Conservation (phyloP, 192 early-diverging fungal genomes). For the Coemansia sp. region DNA sequence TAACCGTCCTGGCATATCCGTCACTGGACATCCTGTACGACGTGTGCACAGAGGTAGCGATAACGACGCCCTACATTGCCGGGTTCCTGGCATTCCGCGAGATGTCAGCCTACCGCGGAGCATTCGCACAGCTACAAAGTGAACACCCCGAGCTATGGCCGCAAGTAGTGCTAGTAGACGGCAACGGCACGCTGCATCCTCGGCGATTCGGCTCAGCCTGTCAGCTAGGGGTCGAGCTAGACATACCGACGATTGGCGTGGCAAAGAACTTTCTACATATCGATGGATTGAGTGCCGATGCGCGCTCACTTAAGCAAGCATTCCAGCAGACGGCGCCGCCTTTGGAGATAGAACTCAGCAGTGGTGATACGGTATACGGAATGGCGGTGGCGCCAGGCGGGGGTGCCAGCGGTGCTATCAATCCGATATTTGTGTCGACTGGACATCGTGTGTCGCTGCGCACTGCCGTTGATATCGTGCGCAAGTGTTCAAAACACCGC, state of each 20-base stretch:
- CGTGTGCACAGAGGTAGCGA: slow-evolving; percentile 57
- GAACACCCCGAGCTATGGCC: slow-evolving; percentile 62
- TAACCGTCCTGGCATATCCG: slow-evolving; percentile 74
- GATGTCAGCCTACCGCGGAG: slow-evolving; percentile 59
- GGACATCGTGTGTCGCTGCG: slow-evolving; percentile 77
- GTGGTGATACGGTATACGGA: slow-evolving; percentile 56
- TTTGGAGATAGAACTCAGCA: slow-evolving; percentile 46
- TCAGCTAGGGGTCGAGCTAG: slow-evolving; percentile 72
- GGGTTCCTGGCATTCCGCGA: slow-evolving; percentile 95
- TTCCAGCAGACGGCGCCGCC: slow-evolving; percentile 39
- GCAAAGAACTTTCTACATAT: slow-evolving; percentile 90
- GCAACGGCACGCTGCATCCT: slow-evolving; percentile 87
- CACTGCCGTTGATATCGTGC: slow-evolving; percentile 71
- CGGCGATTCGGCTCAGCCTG: slow-evolving; percentile 85
- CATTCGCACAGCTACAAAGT: slow-evolving; percentile 60
- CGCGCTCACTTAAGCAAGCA: slow-evolving; percentile 58
- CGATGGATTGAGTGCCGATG: slow-evolving; percentile 54
- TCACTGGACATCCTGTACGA: slow-evolving; percentile 67
- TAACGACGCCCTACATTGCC: slow-evolving; percentile 81
- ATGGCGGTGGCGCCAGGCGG: slow-evolving; percentile 57
- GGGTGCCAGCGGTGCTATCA: slow-evolving; percentile 38
- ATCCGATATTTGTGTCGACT: slow-evolving; percentile 85
- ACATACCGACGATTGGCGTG: slow-evolving; percentile 83
- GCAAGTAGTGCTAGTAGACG: slow-evolving; percentile 84
- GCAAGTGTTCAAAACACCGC: slow-evolving; percentile 63